A percentile compares a stretch with the other conserved stretches of the same genome.
phyloP scores from a whole-genome alignment of 2,329 filamentous ascomycete species.

The Fusarium pseudonygamai region DNA sequence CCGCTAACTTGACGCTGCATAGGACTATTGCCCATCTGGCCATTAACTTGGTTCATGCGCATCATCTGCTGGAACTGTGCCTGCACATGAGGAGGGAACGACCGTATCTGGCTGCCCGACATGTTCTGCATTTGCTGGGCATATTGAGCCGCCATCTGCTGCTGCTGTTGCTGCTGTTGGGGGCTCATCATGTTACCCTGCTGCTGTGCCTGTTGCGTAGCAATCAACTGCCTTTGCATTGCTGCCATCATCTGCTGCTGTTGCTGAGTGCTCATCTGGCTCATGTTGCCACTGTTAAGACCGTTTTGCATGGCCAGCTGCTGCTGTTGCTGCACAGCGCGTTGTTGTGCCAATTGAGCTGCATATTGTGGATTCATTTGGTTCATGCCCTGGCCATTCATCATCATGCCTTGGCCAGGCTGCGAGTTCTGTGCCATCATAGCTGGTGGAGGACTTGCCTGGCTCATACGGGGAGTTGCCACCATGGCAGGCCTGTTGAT shows the following conservation, averaged over 20 bases:
- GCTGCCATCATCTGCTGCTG: slow-evolving; percentile 52
- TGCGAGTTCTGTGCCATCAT: slow-evolving; percentile 68
- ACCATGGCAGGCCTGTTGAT: slow-evolving; percentile 61
- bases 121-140: slow-evolving; percentile 55
- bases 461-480: slow-evolving; percentile 69
- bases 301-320: slow-evolving; percentile 53
- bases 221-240: slow-evolving; percentile 52
- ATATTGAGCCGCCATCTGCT: slow-evolving; percentile 56
- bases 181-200: slow-evolving; percentile 54
- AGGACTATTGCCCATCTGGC: slow-evolving; percentile 42
- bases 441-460: slow-evolving; percentile 68
- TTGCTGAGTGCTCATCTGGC: slow-evolving; percentile 52
- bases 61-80: slow-evolving; percentile 51
- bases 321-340: slow-evolving; percentile 56
- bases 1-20: slow-evolving; percentile 47
- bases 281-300: slow-evolving; percentile 49
- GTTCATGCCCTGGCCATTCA: slow-evolving; percentile 58
- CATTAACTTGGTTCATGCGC: slow-evolving; percentile 48
- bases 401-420: slow-evolving; percentile 61
- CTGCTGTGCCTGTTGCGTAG: slow-evolving; percentile 49
- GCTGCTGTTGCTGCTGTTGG: slow-evolving; percentile 54
- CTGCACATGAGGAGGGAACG: slow-evolving; percentile 49
- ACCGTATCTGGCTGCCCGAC: slow-evolving; percentile 48
- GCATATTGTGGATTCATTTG: slow-evolving; percentile 51
- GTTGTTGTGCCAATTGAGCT: slow-evolving; percentile 61